Evolutionary conservation across 2,329 filamentous ascomycete species (phyloP).

Genomic region (Basipetospora chlamydospora): DNA sequence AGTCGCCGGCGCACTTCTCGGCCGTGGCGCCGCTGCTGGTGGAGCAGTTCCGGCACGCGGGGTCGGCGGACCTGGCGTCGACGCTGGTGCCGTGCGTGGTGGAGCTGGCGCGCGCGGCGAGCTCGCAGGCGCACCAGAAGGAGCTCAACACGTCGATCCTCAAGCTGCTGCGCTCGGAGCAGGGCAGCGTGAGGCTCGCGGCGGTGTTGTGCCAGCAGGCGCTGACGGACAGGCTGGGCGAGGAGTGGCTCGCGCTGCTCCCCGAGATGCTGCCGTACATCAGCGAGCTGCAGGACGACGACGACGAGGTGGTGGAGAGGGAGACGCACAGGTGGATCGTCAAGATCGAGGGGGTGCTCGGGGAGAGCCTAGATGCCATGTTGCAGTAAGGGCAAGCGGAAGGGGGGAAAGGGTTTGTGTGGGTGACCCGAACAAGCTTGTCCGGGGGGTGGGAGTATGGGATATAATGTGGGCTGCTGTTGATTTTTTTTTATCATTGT

Average conservation of each 20-base stretch:
- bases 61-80: conserved; percentile 24
- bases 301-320: conserved; percentile 82
- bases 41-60: conserved; percentile 43
- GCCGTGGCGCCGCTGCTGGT: conserved; percentile 57
- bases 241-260: conserved; percentile 83
- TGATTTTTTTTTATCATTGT: no score
- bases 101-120: conserved; percentile 64
- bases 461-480: no score
- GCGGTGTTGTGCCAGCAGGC: conserved; percentile 71
- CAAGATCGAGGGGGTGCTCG: conserved; percentile 75
- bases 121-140: conserved; percentile 82
- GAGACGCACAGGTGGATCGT: conserved; percentile 85
- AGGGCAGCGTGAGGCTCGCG: conserved; percentile 58
- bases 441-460: not conserved
- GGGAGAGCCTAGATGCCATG: conserved; percentile 86
- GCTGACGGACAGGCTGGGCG: conserved; percentile 66
- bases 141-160: conserved; percentile 69
- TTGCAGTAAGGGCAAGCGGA: conserved; percentile 55
- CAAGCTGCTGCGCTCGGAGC: conserved; percentile 61
- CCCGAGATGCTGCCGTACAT: conserved; percentile 96
- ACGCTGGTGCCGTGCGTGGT: conserved; percentile 62
- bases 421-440: not conserved
- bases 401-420: not conserved
- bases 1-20: conserved; percentile 74
- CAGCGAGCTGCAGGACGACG: conserved; percentile 89